Conservation (phyloP, 306 rosid species). For the Cicer pinnatifidum region DNA sequence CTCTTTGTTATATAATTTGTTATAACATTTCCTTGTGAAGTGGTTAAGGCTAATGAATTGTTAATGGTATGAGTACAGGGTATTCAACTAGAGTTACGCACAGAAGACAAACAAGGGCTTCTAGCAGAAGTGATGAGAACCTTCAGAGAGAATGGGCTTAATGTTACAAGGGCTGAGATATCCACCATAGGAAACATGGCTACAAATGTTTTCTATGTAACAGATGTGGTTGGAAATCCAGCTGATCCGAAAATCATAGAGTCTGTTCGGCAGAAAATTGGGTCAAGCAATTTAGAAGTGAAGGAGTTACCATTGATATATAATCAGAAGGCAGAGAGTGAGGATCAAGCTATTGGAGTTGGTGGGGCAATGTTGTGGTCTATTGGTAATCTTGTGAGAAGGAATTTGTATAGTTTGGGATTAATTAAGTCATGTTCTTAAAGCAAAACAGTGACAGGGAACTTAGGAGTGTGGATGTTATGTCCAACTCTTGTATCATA, state of each 20-base stretch:
- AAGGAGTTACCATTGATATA: slow-evolving; percentile 67
- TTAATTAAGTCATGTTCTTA: slow-evolving; percentile 78
- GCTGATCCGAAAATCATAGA: slow-evolving; percentile 66
- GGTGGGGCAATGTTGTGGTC: slow-evolving; percentile 90
- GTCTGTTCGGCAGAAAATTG: slow-evolving; percentile 74
- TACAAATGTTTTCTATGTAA: slow-evolving; percentile 74
- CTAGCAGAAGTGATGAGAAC: slow-evolving; percentile 88
- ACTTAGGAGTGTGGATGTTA: slow-evolving; percentile 36
- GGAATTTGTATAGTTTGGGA: slow-evolving; percentile 86
- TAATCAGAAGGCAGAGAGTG: slow-evolving; percentile 56
- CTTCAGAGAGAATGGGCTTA: slow-evolving; percentile 85
- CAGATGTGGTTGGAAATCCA: slow-evolving; percentile 69
- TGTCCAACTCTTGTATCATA: slow-evolving; percentile 42
- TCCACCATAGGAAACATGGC: slow-evolving; percentile 62
- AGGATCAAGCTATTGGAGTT: slow-evolving; percentile 66
- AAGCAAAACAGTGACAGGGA: slow-evolving; percentile 22
- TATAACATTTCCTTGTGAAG: background rate
- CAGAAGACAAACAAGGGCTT: slow-evolving; percentile 66
- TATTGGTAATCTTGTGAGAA: slow-evolving; percentile 84
- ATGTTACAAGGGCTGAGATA: slow-evolving; percentile 88
- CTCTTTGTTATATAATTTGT: too few species aligned
- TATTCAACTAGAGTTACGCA: slow-evolving; percentile 73
- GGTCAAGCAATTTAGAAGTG: slow-evolving; percentile 68
- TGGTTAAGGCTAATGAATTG: slow-evolving; percentile 11
- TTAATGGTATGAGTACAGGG: slow-evolving; percentile 58